Percentiles rank a stretch among this genome's conserved stretches.
Conservation (phyloP, 495 filamentous ascomycete genomes). For the Xylaria palmicola region DNA sequence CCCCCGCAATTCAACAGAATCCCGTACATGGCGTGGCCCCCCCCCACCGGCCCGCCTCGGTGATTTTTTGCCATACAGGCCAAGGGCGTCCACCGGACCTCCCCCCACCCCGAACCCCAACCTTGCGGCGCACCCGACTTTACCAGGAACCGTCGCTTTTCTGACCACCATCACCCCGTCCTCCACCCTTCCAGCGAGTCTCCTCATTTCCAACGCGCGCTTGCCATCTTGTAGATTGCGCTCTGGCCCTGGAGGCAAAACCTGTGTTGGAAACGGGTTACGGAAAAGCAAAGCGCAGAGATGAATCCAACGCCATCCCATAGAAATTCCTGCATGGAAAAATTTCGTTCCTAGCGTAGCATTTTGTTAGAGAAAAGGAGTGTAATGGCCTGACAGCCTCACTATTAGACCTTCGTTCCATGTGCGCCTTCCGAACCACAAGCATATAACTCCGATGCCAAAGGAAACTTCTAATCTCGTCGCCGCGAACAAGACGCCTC, state of each 20-base stretch:
- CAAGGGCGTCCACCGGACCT: not conserved
- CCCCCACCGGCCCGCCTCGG: not conserved
- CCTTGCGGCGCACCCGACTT: constrained; percentile 51
- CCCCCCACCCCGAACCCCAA: not conserved
- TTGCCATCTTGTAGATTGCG: constrained; percentile 2
- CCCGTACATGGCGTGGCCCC: not conserved
- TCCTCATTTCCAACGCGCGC: constrained; percentile 12
- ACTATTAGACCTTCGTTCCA: constrained; percentile 29
- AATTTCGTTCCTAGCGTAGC: constrained; percentile 19
- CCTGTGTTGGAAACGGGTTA: not conserved
- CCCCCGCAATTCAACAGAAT: not conserved
- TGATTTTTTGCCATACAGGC: not conserved
- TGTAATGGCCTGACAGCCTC: constrained; percentile 26
- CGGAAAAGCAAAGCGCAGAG: constrained; percentile 17
- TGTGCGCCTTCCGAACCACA: constrained; percentile 27
- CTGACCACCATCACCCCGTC: constrained; percentile 1
- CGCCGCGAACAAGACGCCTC: constrained; percentile 4
- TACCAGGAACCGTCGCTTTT: constrained; percentile 40
- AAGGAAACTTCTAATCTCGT: constrained; percentile 15
- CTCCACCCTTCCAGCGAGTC: not conserved
- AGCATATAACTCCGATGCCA: constrained; percentile 23
- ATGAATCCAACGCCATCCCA: constrained; percentile 32
- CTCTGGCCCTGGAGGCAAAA: constrained; percentile 1
- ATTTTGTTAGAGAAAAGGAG: constrained; percentile 25
- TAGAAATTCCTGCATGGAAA: constrained; percentile 22